A percentile compares a stretch with the other conserved stretches of the same genome.
phyloP scores from a whole-genome alignment of 169 alveolate species.

The Plasmodium chabaudi region DNA sequence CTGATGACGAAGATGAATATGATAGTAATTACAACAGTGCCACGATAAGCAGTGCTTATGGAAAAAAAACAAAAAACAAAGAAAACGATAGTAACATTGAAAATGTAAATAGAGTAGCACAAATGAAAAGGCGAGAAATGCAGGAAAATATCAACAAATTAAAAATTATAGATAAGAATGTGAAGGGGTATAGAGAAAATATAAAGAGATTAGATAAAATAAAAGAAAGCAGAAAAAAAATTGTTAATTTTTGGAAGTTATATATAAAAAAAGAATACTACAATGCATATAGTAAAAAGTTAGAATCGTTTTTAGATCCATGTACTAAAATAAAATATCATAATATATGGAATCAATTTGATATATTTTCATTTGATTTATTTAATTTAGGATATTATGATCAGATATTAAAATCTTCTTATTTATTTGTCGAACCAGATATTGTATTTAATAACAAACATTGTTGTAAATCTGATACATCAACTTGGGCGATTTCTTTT shows the following conservation, averaged over 20 bases:
- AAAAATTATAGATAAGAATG: conserved; percentile 27
- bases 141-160: conserved; percentile 2
- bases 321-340: conserved; percentile 36
- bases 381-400: conserved; percentile 57
- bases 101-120: not conserved
- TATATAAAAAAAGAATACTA: conserved; percentile 37
- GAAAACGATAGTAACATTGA: not conserved
- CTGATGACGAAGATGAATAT: conserved; percentile 37
- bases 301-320: conserved; percentile 58
- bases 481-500: conserved; percentile 76
- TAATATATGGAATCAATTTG: conserved; percentile 40
- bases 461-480: conserved; percentile 31
- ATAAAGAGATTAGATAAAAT: conserved; percentile 13
- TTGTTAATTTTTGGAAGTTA: conserved; percentile 50
- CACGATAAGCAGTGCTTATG: not conserved
- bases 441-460: conserved; percentile 57
- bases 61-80: not conserved
- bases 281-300: conserved; percentile 25
- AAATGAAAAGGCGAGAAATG: conserved; percentile 11
- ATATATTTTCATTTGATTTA: conserved; percentile 53
- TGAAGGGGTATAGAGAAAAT: conserved; percentile 17
- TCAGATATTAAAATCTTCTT: conserved; percentile 27
- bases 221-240: conserved; percentile 36
- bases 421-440: conserved; percentile 66
- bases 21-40: not conserved